phyloP scores from a whole-genome alignment of 345 rosid species.

The Populus simonii region DNA sequence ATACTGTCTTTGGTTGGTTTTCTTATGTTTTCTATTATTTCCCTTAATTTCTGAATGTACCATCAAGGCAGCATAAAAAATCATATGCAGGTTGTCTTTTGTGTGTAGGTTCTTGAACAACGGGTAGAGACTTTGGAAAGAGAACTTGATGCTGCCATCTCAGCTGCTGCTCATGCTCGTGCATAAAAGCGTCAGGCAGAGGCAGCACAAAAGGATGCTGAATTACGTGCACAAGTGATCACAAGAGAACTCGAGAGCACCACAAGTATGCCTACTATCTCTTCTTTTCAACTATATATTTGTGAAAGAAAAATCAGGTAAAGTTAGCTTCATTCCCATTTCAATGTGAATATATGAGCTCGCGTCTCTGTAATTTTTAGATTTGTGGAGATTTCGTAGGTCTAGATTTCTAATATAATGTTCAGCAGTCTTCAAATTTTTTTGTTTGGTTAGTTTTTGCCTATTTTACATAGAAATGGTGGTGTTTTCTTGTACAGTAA shows the following conservation, averaged over 20 bases:
- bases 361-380: background rate
- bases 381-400: background rate
- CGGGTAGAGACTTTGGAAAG: slow-evolving; percentile 92
- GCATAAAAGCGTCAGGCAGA: slow-evolving; percentile 92
- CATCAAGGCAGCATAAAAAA: background rate
- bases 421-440: background rate
- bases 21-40: background rate
- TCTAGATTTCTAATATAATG: background rate
- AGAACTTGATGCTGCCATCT: slow-evolving; percentile 93
- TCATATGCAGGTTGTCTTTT: slow-evolving; percentile 8
- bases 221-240: slow-evolving; percentile 66
- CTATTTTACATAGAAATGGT: background rate
- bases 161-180: slow-evolving; percentile 93
- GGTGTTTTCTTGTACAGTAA: background rate
- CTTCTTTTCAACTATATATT: background rate
- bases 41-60: background rate
- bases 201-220: slow-evolving; percentile 84
- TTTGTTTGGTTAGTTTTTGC: background rate
- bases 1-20: background rate
- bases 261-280: slow-evolving; percentile 44
- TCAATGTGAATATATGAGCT: background rate
- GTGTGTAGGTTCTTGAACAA: slow-evolving; percentile 81
- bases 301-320: background rate
- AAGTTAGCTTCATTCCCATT: background rate
- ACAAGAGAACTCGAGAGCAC: slow-evolving; percentile 95